Base-by-base conservation (phyloP, 352 stramenopile species). In the Albugo candida region DNA sequence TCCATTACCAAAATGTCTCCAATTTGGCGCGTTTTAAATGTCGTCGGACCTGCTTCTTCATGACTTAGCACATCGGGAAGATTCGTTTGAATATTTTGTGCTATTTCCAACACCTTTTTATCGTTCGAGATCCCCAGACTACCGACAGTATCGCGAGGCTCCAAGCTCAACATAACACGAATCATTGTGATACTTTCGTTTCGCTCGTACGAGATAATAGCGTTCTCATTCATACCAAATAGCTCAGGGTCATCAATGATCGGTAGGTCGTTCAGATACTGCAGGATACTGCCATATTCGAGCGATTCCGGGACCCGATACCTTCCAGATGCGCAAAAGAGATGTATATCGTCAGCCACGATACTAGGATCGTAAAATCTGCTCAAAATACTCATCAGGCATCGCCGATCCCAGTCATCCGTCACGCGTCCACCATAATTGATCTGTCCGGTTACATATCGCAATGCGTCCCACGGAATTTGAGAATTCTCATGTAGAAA, bases 211-310 rank as follows among this genome's bases (percentile, higher is more conserved):
- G 85, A 95, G 18, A 89, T 76, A 58, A 97, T 95, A 21, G 91
- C 91, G 53, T 97, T 97, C 58, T 95, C 82, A 60, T 97, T 88
- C 89, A 97, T 96, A 11, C 91, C 91, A 58, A 97, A 97, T 21
- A 96, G 78, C 61, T 96, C 86, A 0, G 91, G 88, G 45, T 87
- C 83, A 49, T 97, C 89, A 5, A 92, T 70, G 4, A 57, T 57
- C 10, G 91, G 91, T 1, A 97, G 62, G 14, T 59, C 41, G 19
- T 70, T 53, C 17, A 97, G 66, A 55, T 96, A 97, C 21, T 61
- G 48, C 37, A 91, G 64, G 11, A 94, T 56, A 27, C 58, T 63
- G 10, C 48, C 13, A 21, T 85, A 68, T 18, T 24, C 52, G 5
- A 19, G 20, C 2, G 61, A 49, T 10, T 48, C 21, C 0, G 84